Conservation (phyloP, 2,329 filamentous ascomycete species). For the Nothophaeocryptopus gaeumannii region DNA sequence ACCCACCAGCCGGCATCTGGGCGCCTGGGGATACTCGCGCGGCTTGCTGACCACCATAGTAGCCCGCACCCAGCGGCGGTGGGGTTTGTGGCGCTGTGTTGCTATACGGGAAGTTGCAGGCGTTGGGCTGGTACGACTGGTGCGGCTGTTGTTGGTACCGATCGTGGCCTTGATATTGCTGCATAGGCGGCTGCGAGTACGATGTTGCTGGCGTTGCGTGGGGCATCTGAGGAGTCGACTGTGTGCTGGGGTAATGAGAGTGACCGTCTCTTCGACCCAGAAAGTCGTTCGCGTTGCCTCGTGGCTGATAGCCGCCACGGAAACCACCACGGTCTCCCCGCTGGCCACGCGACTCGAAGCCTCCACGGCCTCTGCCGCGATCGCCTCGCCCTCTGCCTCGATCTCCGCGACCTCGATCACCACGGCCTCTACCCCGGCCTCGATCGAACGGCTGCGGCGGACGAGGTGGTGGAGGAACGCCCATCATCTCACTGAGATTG, state of each 20-base stretch:
- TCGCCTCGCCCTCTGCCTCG: slow-evolving; percentile 16
- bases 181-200: slow-evolving; percentile 1
- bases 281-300: slow-evolving; percentile 27
- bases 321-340: slow-evolving; percentile 11
- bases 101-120: slow-evolving; percentile 34
- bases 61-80: slow-evolving; percentile 25
- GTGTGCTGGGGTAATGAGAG: slow-evolving; percentile 23
- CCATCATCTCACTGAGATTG: slow-evolving; percentile 46
- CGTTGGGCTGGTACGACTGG: slow-evolving; percentile 91
- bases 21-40: slow-evolving; percentile 7
- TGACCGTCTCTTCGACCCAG: slow-evolving; percentile 16
- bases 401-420: slow-evolving; percentile 25
- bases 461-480: slow-evolving; percentile 20
- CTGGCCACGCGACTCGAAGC: slow-evolving; percentile 16
- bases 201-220: slow-evolving; percentile 1
- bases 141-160: slow-evolving; percentile 80
- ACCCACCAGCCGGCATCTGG: slow-evolving; percentile 29
- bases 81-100: slow-evolving; percentile 6
- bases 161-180: slow-evolving; percentile 10
- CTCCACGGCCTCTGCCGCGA: slow-evolving; percentile 14
- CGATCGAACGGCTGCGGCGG: slow-evolving; percentile 35
- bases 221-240: slow-evolving; percentile 13
- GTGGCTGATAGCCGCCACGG: background rate
- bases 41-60: slow-evolving; percentile 19
- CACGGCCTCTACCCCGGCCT: slow-evolving; percentile 33